These are phyloP conservation scores for Rhododendron ferrugineum DNA, from an alignment of 148 eudicot species.

Conservation along the genomic window DNA sequence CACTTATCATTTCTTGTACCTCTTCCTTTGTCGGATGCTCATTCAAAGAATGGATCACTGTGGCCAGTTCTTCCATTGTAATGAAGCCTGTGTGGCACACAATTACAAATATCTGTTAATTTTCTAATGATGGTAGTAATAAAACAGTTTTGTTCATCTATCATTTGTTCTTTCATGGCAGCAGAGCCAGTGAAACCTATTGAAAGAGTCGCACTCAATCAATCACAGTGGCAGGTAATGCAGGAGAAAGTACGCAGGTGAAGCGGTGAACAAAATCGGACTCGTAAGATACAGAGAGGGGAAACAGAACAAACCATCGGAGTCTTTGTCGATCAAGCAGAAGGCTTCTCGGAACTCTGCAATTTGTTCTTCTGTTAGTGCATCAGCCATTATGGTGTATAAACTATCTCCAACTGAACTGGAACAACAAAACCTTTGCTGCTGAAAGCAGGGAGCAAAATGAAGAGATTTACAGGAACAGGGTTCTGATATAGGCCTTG, in stretches of 20 bases:
- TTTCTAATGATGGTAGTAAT: neutral
- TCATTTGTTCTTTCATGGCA: neutral
- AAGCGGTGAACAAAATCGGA: neutral
- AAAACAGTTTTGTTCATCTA: neutral
- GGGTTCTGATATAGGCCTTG: neutral
- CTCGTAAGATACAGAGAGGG: neutral
- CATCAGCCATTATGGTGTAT: slow-evolving; percentile 25
- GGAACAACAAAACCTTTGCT: neutral
- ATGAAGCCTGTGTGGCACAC: slow-evolving; percentile 25
- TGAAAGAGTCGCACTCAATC: neutral
- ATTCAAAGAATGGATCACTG: slow-evolving; percentile 30
- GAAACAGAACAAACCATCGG: slow-evolving; percentile 29
- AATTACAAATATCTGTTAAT: neutral
- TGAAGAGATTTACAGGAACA: neutral
- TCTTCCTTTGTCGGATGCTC: slow-evolving; percentile 39
- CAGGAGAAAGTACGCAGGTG: too few species aligned
- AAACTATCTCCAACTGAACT: neutral
- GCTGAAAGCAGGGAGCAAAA: neutral
- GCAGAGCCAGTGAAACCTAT: neutral
- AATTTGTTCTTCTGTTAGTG: slow-evolving; percentile 32
- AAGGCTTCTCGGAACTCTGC: slow-evolving; percentile 43
- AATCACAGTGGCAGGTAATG: neutral
- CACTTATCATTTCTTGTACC: slow-evolving; percentile 30
- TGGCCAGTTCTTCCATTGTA: slow-evolving; percentile 30
- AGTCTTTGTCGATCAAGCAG: slow-evolving; percentile 39